These are phyloP conservation scores for Kazachstania sp. DNA, from an alignment of 1,139 yeast genomes.

Conservation along the genomic window DNA sequence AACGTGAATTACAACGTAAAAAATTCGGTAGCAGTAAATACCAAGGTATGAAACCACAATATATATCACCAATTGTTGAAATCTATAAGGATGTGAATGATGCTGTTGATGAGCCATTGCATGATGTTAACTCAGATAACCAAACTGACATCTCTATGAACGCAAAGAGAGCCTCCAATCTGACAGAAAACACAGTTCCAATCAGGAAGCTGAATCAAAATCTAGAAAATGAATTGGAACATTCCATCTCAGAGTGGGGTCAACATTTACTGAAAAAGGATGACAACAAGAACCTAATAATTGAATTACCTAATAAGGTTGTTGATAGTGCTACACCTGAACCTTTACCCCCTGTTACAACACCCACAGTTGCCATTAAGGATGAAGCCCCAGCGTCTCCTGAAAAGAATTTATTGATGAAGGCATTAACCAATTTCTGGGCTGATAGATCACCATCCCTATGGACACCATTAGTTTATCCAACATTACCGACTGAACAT, in stretches of 20 bases:
- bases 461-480: slow-evolving; percentile 89
- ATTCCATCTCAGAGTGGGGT: slow-evolving; percentile 29
- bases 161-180: not conserved
- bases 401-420: slow-evolving; percentile 70
- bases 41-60: slow-evolving; percentile 66
- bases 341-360: slow-evolving; percentile 16
- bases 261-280: slow-evolving; percentile 14
- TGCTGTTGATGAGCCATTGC: slow-evolving; percentile 53
- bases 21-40: slow-evolving; percentile 55
- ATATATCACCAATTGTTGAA: slow-evolving; percentile 83
- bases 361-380: slow-evolving; percentile 20
- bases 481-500: slow-evolving; percentile 73
- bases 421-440: slow-evolving; percentile 87
- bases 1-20: slow-evolving; percentile 70
- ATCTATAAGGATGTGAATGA: slow-evolving; percentile 84
- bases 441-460: slow-evolving; percentile 93
- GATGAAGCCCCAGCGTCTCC: slow-evolving; percentile 37
- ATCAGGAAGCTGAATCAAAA: slow-evolving; percentile 12
- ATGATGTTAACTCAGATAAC: slow-evolving; percentile 10
- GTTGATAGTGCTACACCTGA: not conserved
- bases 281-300: slow-evolving; percentile 1
- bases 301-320: not conserved
- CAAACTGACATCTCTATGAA: not conserved
- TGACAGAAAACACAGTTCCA: not conserved
- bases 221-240: slow-evolving; percentile 25